Base-by-base conservation (phyloP, 2,329 filamentous ascomycete genomes). In the Trichoderma sp. region DNA sequence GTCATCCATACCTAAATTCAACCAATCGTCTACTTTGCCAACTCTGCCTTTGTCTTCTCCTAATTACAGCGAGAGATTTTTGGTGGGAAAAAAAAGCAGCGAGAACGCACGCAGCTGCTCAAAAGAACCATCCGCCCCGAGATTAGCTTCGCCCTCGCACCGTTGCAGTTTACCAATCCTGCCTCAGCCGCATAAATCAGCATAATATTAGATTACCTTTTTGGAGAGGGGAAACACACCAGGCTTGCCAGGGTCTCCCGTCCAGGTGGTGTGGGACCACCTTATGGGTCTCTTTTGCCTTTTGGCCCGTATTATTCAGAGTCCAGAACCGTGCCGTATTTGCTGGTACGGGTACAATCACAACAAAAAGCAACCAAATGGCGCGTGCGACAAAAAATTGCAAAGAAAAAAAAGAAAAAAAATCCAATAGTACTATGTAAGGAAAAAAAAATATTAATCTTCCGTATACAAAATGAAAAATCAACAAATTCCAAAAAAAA, bases 201-300 rank as follows among this genome's bases (percentile, higher is more conserved):
- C 61, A 55, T 56, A 56, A 64, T 64, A 64, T 64, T 64, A 64
- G 52, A 62, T 27, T 53, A 13, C 61, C 49, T 64, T 64, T 64
- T 64, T 29, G 61, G 43, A 43, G 49, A 35, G 49, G 33, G 47
- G 16, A 40, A 40, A n/a, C 11, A 24, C 49, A 56, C 61, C 61
- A 64, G 49, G 61, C 49, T 35, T 35, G 35, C 61, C 61, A 55
- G 61, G 61, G 61, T 35, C 49, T 52, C 61, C 61, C 61, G 40
- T 55, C 35, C 3, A 64, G 61, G 60, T 63, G 49, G 61, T 64
- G 49, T 64, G 61, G 47, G 24, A 52, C 40, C 40, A 7, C 37
- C 47, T 19, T 19, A 53, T 53, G 60, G 43, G 35, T 21, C n/a
- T 35, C n/a, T 21, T 37, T n/a, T n/a, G 24, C 29, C 4, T 37